Conservation (phyloP, 2,329 filamentous ascomycete genomes). For the Cadophora gregata region DNA sequence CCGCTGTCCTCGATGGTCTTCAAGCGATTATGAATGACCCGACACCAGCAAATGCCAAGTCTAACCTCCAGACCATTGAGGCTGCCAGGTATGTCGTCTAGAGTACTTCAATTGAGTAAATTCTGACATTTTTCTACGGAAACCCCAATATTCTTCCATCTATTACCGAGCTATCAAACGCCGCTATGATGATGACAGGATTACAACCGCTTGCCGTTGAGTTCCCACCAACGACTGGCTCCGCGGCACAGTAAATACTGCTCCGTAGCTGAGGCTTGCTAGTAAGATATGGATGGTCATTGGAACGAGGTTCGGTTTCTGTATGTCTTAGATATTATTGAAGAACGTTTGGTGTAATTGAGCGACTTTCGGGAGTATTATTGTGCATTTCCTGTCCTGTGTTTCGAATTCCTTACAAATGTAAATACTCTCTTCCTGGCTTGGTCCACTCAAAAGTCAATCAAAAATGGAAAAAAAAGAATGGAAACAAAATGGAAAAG, state of each 20-base stretch:
- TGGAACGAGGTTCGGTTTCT: neutral
- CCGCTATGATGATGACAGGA: conserved; percentile 32
- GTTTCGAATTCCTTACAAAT: neutral
- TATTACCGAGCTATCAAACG: conserved; percentile 39
- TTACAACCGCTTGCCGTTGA: conserved; percentile 27
- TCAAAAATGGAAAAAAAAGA: neutral
- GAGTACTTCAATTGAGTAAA: neutral
- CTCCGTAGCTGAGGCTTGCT: neutral
- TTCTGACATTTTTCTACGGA: conserved; percentile 21
- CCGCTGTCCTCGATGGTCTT: conserved; percentile 35
- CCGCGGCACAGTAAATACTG: neutral
- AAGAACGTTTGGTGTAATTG: neutral
- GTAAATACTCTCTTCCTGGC: neutral
- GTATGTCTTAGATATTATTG: neutral
- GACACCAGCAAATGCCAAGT: conserved; percentile 17
- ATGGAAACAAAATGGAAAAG: neutral
- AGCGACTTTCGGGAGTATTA: neutral
- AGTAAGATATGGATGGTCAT: neutral
- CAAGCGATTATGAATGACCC: conserved; percentile 34
- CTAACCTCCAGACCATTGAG: conserved; percentile 29
- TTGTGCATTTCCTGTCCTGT: neutral
- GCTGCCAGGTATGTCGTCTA: conserved; percentile 28
- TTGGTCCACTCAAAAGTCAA: neutral
- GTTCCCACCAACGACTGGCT: conserved; percentile 34
- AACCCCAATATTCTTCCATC: conserved; percentile 41